Percentiles rank a stretch among this genome's conserved stretches.
Conservation (phyloP, 306 rosid species). For the Arachis stenosperma region DNA sequence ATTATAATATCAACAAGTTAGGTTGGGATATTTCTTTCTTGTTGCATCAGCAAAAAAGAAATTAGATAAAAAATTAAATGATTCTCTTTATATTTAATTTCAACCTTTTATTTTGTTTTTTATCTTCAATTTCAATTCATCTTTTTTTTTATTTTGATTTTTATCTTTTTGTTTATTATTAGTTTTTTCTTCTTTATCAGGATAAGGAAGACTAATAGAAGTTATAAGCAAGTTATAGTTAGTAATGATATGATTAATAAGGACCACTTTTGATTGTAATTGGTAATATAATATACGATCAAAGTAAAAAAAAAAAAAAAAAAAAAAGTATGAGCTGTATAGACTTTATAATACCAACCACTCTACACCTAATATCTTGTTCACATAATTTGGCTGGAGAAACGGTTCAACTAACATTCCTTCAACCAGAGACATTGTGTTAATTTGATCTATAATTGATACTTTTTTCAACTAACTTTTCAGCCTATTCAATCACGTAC, state of each 20-base stretch:
- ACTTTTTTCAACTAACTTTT: constrained; percentile 46
- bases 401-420: constrained; percentile 53
- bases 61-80: too few relatives aligned
- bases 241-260: neutral
- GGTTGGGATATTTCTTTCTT: too few relatives aligned
- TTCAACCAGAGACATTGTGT: constrained; percentile 31
- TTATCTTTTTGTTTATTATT: too few relatives aligned
- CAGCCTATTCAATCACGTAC: constrained; percentile 48
- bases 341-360: constrained; percentile 61
- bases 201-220: too few relatives aligned
- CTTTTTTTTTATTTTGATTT: too few relatives aligned
- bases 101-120: too few relatives aligned
- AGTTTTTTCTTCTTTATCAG: too few relatives aligned
- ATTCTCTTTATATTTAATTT: too few relatives aligned
- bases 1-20: too few relatives aligned
- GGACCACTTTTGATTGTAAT: constrained; percentile 25
- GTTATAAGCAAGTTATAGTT: too few relatives aligned
- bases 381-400: constrained; percentile 54
- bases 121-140: too few relatives aligned
- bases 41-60: too few relatives aligned
- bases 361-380: constrained; percentile 49
- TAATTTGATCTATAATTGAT: constrained; percentile 32
- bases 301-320: constrained; percentile 5
- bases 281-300: neutral
- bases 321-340: constrained; percentile 29